Percentiles rank a stretch among this genome's conserved stretches.
These are phyloP conservation scores for Hagleromyces aurorensis DNA, from an alignment of 805 yeast species.

Conservation along the genomic window DNA sequence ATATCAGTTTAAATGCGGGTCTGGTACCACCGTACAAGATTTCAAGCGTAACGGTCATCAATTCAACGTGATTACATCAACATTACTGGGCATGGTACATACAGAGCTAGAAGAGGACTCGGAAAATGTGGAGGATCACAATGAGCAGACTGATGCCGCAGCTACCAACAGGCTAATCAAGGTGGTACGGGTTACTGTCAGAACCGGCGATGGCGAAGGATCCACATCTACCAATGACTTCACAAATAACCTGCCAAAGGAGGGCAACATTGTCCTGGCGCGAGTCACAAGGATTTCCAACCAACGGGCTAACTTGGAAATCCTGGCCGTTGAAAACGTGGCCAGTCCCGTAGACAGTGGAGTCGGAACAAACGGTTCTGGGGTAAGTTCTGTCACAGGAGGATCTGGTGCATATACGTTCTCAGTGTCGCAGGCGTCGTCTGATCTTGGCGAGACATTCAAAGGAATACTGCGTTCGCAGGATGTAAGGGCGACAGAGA, in stretches of 20 bases:
- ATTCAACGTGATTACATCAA: conserved; percentile 44
- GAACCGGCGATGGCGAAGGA: conserved; percentile 13
- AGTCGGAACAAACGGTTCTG: conserved; percentile 49
- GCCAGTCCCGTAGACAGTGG: conserved; percentile 55
- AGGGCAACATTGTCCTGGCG: conserved; percentile 75
- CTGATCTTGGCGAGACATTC: conserved; percentile 80
- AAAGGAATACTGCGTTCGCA: conserved; percentile 80
- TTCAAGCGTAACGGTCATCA: conserved; percentile 34
- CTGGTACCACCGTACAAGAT: conserved; percentile 50
- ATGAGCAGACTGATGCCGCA: conserved; percentile 7
- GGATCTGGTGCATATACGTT: conserved; percentile 46
- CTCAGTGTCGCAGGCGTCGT: conserved; percentile 40
- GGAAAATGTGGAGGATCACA: conserved; percentile 9
- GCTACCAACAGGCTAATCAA: conserved; percentile 13
- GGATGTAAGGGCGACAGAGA: conserved; percentile 84
- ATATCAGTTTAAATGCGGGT: conserved; percentile 49
- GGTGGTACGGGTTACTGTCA: conserved; percentile 25
- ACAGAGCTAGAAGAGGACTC: conserved; percentile 14
- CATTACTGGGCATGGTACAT: conserved; percentile 52
- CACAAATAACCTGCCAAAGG: conserved; percentile 61
- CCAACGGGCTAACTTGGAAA: conserved; percentile 73
- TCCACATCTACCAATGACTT: conserved; percentile 21
- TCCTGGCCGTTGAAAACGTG: conserved; percentile 57
- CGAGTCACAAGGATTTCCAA: conserved; percentile 58
- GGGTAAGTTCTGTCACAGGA: conserved; percentile 38